phyloP scores from a whole-genome alignment of 352 stramenopile species.

The Pythium inflatum region DNA sequence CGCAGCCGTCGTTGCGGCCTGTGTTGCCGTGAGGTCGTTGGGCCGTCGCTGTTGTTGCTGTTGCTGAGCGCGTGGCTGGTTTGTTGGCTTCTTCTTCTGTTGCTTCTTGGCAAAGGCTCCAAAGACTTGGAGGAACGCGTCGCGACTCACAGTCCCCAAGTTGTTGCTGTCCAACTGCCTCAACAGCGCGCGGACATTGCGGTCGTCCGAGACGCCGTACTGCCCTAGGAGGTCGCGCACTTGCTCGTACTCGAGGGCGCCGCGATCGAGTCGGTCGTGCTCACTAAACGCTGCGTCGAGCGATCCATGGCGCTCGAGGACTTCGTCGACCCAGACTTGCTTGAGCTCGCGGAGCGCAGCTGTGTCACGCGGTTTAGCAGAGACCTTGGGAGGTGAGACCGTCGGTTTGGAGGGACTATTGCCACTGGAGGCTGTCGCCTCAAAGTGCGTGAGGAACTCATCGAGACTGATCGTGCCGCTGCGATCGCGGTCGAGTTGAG shows the following conservation, averaged over 20 bases:
- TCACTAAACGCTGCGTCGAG: conserved; percentile 52
- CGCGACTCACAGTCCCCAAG: conserved; percentile 50
- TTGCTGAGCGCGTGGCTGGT: too few relatives aligned
- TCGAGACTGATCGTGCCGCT: conserved; percentile 41
- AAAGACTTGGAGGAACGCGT: conserved; percentile 69
- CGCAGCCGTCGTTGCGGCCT: conserved; percentile 35
- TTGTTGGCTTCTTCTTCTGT: neutral
- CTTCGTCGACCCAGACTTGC: conserved; percentile 51
- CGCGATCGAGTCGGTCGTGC: conserved; percentile 39
- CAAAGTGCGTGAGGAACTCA: conserved; percentile 50
- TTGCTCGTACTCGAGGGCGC: conserved; percentile 58
- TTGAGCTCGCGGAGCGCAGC: conserved; percentile 51
- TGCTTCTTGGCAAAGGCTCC: conserved; percentile 29
- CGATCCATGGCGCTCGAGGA: conserved; percentile 44
- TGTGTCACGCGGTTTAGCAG: too few relatives aligned
- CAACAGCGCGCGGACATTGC: conserved; percentile 50
- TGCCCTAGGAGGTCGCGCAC: conserved; percentile 60
- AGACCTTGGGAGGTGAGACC: too few relatives aligned
- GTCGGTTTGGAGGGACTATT: conserved; percentile 23
- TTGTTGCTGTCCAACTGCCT: conserved; percentile 53
- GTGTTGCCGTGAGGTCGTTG: conserved; percentile 12
- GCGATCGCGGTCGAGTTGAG: neutral
- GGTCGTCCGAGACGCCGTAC: conserved; percentile 57
- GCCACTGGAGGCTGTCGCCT: neutral
- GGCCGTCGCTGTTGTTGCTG: too few relatives aligned